Evolutionary conservation across 345 rosid genomes (phyloP), one percentile per base, ranked within the genome.

Genomic region (Chamaenerion angustifolium): DNA sequence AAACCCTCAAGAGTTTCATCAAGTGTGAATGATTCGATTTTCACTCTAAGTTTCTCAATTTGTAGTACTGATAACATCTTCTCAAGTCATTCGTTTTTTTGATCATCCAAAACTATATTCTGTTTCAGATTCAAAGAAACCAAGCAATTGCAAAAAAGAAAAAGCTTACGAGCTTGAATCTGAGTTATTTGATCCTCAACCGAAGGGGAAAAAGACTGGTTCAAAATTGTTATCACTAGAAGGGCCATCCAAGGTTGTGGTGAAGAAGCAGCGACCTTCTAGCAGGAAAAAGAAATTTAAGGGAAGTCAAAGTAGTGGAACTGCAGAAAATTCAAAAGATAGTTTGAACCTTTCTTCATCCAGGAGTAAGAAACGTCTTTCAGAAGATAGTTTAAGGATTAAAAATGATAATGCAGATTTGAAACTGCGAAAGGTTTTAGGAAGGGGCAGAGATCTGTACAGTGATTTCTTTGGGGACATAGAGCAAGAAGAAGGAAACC

Each of bases 401-500:
- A 77, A 73, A 71, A 65, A 62, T 56, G 86, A 76, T 45, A 41
- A 58, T 37, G 74, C 57, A 47, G 71, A 75, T 19, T 45, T 60
- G 52, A 82, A 76, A 70, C 57, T 40, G 35, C 75, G 49, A n/a
- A 76, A 71, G 69, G 64, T 65, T 52, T 45, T 46, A 47, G 79
- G 57, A 57, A 80, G 71, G 61, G 66, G 60, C 8, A 85, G 74
- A 23, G 90, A 88, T 56, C 69, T 57, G 42, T 79, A 82, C 58
- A 77, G 61, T 65, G 96, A 80, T 15, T 78, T 79, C 64, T 80
- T 80, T 63, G 95, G 96, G 55, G 99, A 88, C 46, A 62, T 73
- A 0, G 79, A 74, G 51, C 61, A 71, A 48, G 95, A 82, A 55
- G 90, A 80, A 56, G 94, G 80, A 69, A 77, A 64, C 56, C 76